Base-by-base conservation (phyloP, 2,329 filamentous ascomycete genomes). In the Aureobasidium sp. region DNA sequence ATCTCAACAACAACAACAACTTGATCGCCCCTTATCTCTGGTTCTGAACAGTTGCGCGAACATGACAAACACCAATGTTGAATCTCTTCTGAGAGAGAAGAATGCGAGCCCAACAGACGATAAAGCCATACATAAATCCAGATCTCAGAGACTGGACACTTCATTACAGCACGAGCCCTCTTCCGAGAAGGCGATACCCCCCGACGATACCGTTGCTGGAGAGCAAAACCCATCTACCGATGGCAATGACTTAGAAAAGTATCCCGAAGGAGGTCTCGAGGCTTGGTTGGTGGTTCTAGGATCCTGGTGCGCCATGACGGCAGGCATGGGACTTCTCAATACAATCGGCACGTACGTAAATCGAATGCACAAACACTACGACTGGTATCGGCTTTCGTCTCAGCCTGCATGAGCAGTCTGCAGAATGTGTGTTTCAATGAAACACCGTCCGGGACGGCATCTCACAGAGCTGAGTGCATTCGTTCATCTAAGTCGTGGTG, bases 251-350 rank as follows among this genome's bases (percentile, higher is more conserved):
- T n/a, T 52, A 20, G 50, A 52, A 27, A 32, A 51, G 37, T 92
- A 91, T 69, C 92, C 92, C 0, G 92, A 96, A 76, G 91, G 92
- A 55, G 92, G 92, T 12, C 71, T 83, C 15, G 76, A 83, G 66
- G 90, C 90, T 60, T 96, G 92, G 89, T 80, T 89, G 4, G 90
- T 95, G 34, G 90, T 96, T 5, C 76, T 93, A 17, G 92, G 91
- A 24, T 87, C 87, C n/a, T 96, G 68, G 59, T 68, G 66, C 46
- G 66, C 87, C 10, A 83, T 94, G 60, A 80, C 89, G 66, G 85
- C 87, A 7, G 83, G 85, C 1, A 83, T 94, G 15, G 69, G 68
- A 5, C 61, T 69, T 24, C 65, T 68, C 62, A 71, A 71, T 44
- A 68, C 66, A n/a, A 63, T 70, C 12, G 69, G 67, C 3, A 59